Evolutionary conservation across 495 filamentous ascomycete genomes (phyloP), one percentile per base, ranked within the genome.

Genomic region (Aspergillus sclerotioniger): DNA sequence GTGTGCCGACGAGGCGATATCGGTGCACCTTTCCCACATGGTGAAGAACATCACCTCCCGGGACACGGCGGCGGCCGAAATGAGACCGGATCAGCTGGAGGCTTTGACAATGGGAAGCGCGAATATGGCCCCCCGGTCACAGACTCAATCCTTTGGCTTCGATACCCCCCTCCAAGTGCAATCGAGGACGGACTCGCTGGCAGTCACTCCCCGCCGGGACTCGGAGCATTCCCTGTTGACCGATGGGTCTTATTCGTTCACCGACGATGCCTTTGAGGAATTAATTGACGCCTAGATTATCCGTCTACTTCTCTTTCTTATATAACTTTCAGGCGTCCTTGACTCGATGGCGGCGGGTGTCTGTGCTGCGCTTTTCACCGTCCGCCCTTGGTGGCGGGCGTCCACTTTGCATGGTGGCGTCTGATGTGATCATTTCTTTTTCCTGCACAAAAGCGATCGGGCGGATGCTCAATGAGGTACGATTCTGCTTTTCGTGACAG

Each of bases 1-100:
- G 49, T 90, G 87, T 62, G 77, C 77, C 25, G 79, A 87, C 54
- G 71, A 74, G 16, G 67, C 80, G 9, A 84, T 84, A 59, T 71
- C 78, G 41, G 64, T 69, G 1, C 80, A 83, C 58, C 74, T 83
- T 6, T 63, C 72, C 12, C 70, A 72, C 6, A 80, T 78, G 64
- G 75, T 76, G 21, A 72, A 74, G 58, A 70, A 67, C 46, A 74
- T 77, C 53, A 68, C 68, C 0, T 60, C 69, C 41, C 64, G 46
- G 9, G 68, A 75, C 44, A 5, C n/a, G 3, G 35, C 16, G 7
- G n/a, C 10, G 6, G 6, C 47, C n/a, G 21, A 41, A 19, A 32
- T 12, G 15, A 9, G 10, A 20, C 0, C 47, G 20, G 8, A n/a
- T n/a, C n/a, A 29, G 16, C 48, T 57, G n/a, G 31, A 63, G 16